Conservation (phyloP, 345 rosid species). For the Murraya paniculata region DNA sequence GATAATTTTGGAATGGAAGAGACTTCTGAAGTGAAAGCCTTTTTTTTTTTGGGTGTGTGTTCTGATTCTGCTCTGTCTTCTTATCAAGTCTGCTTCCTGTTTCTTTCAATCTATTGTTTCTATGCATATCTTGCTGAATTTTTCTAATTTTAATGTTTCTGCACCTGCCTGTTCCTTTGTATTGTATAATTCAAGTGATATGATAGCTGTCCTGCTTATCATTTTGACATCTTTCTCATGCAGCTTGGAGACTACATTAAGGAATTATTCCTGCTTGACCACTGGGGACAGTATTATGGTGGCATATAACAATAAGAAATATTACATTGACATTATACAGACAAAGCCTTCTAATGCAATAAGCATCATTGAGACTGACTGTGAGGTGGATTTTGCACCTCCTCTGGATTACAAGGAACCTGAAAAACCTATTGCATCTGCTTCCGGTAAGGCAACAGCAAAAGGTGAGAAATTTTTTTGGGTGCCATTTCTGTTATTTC, state of each 20-base stretch:
- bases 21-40: not conserved
- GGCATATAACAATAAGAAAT: slow-evolving; percentile 94
- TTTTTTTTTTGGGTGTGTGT: too few relatives aligned
- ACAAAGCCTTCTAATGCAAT: slow-evolving; percentile 94
- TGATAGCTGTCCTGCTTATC: not conserved
- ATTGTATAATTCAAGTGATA: not conserved
- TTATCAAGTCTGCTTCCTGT: not conserved
- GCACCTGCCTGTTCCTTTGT: not conserved
- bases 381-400: slow-evolving; percentile 99
- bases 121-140: not conserved
- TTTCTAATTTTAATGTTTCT: not conserved
- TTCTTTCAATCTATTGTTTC: not conserved
- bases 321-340: slow-evolving; percentile 92
- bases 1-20: slow-evolving; percentile 1
- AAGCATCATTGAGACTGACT: slow-evolving; percentile 98
- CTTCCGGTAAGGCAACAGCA: slow-evolving; percentile 45
- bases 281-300: slow-evolving; percentile 99
- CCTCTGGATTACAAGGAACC: slow-evolving; percentile 98
- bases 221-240: slow-evolving; percentile 18
- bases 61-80: not conserved
- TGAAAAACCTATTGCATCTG: slow-evolving; percentile 53
- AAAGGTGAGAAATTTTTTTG: slow-evolving; percentile 49
- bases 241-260: slow-evolving; percentile 94
- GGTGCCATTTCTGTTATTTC: not conserved
- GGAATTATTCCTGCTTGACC: slow-evolving; percentile 96